These are phyloP conservation scores for Adansonia rubrostipa DNA, from an alignment of 441 rosid genomes.

Conservation along the genomic window DNA sequence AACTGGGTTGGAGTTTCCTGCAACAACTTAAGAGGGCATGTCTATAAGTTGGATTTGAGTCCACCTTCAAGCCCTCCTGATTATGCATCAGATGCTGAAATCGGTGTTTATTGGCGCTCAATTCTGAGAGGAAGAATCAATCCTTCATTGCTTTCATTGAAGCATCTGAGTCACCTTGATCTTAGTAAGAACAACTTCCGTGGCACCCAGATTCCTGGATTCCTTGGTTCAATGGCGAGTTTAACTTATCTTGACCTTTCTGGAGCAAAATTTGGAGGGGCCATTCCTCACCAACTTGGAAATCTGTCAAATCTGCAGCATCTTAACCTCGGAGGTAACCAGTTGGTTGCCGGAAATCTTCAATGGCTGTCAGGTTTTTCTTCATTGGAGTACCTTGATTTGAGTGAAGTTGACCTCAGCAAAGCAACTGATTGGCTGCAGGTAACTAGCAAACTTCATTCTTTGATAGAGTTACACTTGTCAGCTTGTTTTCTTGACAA, in stretches of 20 bases:
- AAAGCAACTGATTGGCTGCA: slow-evolving; percentile 21
- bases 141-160: slow-evolving; percentile 23
- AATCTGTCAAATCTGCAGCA: slow-evolving; percentile 28
- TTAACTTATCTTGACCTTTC: slow-evolving; percentile 27
- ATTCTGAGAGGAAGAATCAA: not conserved
- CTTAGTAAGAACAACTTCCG: slow-evolving; percentile 26
- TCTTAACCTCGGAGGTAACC: slow-evolving; percentile 27
- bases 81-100: not conserved
- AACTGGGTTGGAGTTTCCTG: slow-evolving; percentile 28
- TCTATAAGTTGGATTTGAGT: slow-evolving; percentile 17
- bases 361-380: slow-evolving; percentile 29
- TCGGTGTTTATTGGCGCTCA: not conserved
- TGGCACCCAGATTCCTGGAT: not conserved
- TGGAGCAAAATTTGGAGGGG: not conserved
- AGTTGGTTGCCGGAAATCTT: slow-evolving; percentile 2
- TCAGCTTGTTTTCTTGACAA: not conserved
- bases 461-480: not conserved
- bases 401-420: not conserved
- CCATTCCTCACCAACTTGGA: slow-evolving; percentile 20
- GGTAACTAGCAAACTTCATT: not conserved
- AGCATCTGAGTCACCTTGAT: slow-evolving; percentile 21
- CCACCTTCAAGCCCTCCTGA: not conserved
- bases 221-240: slow-evolving; percentile 17
- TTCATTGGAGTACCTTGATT: slow-evolving; percentile 9
- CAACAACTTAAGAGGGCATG: not conserved